Conservation (phyloP, 768 basidiomycete genomes). For the Pholiota molesta region DNA sequence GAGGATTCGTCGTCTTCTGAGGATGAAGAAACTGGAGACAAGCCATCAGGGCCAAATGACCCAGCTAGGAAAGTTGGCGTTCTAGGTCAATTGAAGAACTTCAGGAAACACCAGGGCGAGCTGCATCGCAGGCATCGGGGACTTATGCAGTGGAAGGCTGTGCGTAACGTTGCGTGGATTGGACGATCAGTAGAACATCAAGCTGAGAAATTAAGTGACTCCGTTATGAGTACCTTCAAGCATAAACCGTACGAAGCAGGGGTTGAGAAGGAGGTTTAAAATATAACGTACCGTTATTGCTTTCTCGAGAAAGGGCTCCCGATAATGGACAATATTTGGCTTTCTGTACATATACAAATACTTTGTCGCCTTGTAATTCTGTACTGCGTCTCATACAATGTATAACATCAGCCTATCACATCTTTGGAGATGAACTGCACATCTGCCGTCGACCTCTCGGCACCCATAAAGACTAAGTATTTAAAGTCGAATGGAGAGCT, state of each 20-base stretch:
- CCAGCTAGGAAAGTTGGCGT: constrained; percentile 23
- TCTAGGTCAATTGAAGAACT: constrained; percentile 40
- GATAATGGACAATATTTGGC: no score
- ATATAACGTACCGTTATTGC: not conserved
- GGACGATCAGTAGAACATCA: constrained; percentile 52
- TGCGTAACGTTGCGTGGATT: constrained; percentile 58
- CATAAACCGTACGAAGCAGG: constrained; percentile 36
- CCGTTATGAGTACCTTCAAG: constrained; percentile 39
- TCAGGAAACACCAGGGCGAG: constrained; percentile 43
- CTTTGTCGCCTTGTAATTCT: no score
- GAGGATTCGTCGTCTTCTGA: constrained; percentile 15
- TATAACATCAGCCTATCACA: no score
- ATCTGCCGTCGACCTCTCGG: no score
- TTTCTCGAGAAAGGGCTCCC: no score
- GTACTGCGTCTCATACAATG: no score
- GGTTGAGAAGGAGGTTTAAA: constrained; percentile 42
- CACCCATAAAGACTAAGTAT: no score
- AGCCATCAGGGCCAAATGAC: constrained; percentile 2
- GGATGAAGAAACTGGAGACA: constrained; percentile 10
- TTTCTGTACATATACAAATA: no score
- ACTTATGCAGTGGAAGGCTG: constrained; percentile 62
- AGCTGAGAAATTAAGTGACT: constrained; percentile 40
- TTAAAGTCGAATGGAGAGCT: no score
- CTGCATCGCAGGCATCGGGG: constrained; percentile 59
- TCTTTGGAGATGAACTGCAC: no score